phyloP scores from a whole-genome alignment of 768 basidiomycete species.

The Podaxis sp. region DNA sequence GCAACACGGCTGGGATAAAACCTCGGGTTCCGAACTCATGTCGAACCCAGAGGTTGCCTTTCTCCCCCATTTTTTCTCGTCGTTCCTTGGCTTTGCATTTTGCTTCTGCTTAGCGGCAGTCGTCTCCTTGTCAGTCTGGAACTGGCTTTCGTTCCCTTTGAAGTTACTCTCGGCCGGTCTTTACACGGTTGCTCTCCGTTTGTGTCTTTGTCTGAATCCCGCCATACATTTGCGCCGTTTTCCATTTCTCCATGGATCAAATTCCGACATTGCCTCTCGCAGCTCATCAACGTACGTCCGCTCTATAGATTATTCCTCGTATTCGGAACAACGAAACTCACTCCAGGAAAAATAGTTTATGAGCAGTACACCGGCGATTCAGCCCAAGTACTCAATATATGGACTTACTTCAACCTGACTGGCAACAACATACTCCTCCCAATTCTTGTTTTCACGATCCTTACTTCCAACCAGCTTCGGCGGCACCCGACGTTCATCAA shows the following conservation, averaged over 20 bases:
- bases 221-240: no score
- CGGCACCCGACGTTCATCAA: constrained; percentile 45
- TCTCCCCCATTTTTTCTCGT: neutral
- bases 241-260: no score
- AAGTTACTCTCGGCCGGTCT: no score
- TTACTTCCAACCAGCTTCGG: constrained; percentile 33
- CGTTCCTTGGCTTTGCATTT: neutral
- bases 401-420: constrained; percentile 44
- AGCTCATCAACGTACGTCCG: neutral
- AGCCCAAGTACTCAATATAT: constrained; percentile 33
- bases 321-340: neutral
- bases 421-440: constrained; percentile 43
- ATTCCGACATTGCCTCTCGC: neutral
- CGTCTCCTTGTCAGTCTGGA: no score
- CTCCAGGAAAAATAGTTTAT: neutral
- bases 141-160: no score
- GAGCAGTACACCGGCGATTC: neutral
- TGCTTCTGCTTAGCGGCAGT: no score
- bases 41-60: neutral
- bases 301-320: neutral
- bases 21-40: neutral
- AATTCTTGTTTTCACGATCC: constrained; percentile 41
- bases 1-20: neutral
- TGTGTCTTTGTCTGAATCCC: no score
- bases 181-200: no score